phyloP scores from a whole-genome alignment of 768 basidiomycete species.

The Mycena filopes region DNA sequence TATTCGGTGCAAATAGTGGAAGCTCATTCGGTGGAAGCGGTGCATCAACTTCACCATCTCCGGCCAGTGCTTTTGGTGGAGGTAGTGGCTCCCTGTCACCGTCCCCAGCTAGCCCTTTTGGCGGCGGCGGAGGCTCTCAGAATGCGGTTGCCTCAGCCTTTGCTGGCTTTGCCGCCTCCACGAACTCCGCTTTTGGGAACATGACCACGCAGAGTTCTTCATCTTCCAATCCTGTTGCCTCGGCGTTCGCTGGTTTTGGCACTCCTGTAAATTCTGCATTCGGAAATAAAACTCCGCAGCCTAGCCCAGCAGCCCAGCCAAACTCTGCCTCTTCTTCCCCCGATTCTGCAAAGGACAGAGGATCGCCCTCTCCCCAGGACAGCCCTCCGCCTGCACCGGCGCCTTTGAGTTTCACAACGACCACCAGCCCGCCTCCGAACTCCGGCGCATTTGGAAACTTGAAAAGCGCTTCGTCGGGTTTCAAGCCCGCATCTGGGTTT shows the following conservation, averaged over 20 bases:
- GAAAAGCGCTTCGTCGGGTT: slow-evolving; percentile 47
- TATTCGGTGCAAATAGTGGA: slow-evolving; percentile 3
- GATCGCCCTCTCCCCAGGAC: slow-evolving; percentile 30
- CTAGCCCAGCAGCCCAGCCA: slow-evolving; percentile 6
- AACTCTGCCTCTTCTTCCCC: slow-evolving; percentile 37
- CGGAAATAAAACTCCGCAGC: slow-evolving; percentile 23
- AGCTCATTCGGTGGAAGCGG: slow-evolving; percentile 13
- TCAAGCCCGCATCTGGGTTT: slow-evolving; percentile 50
- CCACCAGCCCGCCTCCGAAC: slow-evolving; percentile 37
- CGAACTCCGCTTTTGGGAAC: slow-evolving; percentile 19
- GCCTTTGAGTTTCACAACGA: slow-evolving; percentile 35
- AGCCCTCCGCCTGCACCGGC: slow-evolving; percentile 27
- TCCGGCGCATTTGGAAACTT: slow-evolving; percentile 54
- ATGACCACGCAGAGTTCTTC: slow-evolving; percentile 12
- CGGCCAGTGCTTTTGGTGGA: slow-evolving; percentile 12
- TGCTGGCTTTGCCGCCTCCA: slow-evolving; percentile 17
- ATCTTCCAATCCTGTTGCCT: slow-evolving; percentile 6
- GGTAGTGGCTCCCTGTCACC: not conserved
- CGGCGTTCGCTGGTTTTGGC: slow-evolving; percentile 24
- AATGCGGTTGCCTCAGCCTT: slow-evolving; percentile 24
- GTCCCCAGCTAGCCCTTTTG: too few relatives aligned
- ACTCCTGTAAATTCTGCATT: slow-evolving; percentile 15
- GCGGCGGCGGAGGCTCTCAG: slow-evolving; percentile 1
- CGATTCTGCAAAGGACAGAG: slow-evolving; percentile 30
- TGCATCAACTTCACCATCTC: slow-evolving; percentile 5